A percentile compares a stretch with the other conserved stretches of the same genome.
Evolutionary conservation across 495 filamentous ascomycete species (phyloP).

Genomic region (Daldinia caldariorum): DNA sequence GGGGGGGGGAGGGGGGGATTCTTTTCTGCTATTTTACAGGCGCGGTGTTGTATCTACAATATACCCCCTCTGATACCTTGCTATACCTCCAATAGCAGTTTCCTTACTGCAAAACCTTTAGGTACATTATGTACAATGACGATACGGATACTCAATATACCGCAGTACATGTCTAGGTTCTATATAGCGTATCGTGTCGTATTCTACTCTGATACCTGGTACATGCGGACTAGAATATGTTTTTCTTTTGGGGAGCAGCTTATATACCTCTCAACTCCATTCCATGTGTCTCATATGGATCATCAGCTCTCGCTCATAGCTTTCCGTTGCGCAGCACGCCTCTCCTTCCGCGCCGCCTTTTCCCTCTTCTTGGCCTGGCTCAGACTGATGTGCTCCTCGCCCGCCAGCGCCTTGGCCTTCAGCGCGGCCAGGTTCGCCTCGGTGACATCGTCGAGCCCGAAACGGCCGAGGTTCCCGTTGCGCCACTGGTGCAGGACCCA

Average conservation of each 20-base stretch:
- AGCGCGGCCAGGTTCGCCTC: slow-evolving; percentile 60
- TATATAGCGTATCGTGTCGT: not conserved
- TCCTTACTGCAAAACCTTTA: slow-evolving; percentile 27
- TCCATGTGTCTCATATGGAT: not conserved
- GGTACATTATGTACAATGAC: slow-evolving; percentile 40
- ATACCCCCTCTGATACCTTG: slow-evolving; percentile 39
- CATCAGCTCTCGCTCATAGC: slow-evolving; percentile 14
- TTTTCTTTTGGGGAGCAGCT: not conserved
- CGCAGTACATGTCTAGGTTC: not conserved
- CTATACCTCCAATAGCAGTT: slow-evolving; percentile 25
- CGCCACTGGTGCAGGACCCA: slow-evolving; percentile 90
- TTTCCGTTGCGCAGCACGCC: slow-evolving; percentile 47
- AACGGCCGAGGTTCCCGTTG: slow-evolving; percentile 75
- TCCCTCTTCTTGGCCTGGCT: slow-evolving; percentile 58
- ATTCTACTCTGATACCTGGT: not conserved
- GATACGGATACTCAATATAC: slow-evolving; percentile 17
- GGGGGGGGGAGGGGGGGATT: slow-evolving; percentile 5
- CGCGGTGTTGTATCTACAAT: slow-evolving; percentile 41
- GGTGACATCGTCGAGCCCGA: slow-evolving; percentile 81
- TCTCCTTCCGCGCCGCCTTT: slow-evolving; percentile 53
- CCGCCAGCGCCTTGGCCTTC: slow-evolving; percentile 27
- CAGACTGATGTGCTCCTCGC: slow-evolving; percentile 52
- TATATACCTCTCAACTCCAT: not conserved
- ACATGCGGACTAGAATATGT: not conserved
- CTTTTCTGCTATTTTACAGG: slow-evolving; percentile 33